Evolutionary conservation across 345 rosid genomes (phyloP).

Genomic region (Isatis tinctoria): DNA sequence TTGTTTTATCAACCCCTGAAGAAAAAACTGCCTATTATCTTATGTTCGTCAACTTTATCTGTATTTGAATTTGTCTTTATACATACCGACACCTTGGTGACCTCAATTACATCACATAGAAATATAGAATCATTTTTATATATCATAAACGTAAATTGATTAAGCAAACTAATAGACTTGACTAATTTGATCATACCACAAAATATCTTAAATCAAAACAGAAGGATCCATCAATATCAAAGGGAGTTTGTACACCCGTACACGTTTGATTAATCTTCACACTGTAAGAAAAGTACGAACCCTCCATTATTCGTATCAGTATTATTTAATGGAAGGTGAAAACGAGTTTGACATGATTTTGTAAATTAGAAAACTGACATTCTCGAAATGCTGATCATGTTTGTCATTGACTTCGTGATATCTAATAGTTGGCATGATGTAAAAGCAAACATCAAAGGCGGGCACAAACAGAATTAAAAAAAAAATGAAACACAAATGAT

Average conservation of each 20-base stretch:
- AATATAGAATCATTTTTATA: background rate
- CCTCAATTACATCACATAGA: background rate
- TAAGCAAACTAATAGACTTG: background rate
- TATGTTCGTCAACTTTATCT: background rate
- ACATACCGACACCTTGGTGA: background rate
- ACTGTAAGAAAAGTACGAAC: slow-evolving; percentile 12
- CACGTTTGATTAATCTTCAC: slow-evolving; percentile 26
- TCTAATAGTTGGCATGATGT: background rate
- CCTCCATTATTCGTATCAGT: background rate
- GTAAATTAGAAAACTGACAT: background rate
- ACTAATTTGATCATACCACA: background rate
- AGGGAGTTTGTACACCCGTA: slow-evolving; percentile 21
- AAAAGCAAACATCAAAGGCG: background rate
- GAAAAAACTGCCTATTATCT: background rate
- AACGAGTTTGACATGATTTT: slow-evolving; percentile 12
- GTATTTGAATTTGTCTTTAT: background rate
- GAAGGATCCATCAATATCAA: background rate
- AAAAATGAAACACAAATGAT: too few species aligned
- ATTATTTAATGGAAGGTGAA: background rate
- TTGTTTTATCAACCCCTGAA: background rate
- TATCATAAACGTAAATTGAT: background rate
- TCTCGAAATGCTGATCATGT: slow-evolving; percentile 23
- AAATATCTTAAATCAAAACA: background rate
- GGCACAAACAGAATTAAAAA: too few species aligned
- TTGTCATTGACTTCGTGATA: slow-evolving; percentile 27